A percentile compares a stretch with the other conserved stretches of the same genome.
phyloP scores from a whole-genome alignment of 164 flowering plant genomes.

The Brasenia schreberi region DNA sequence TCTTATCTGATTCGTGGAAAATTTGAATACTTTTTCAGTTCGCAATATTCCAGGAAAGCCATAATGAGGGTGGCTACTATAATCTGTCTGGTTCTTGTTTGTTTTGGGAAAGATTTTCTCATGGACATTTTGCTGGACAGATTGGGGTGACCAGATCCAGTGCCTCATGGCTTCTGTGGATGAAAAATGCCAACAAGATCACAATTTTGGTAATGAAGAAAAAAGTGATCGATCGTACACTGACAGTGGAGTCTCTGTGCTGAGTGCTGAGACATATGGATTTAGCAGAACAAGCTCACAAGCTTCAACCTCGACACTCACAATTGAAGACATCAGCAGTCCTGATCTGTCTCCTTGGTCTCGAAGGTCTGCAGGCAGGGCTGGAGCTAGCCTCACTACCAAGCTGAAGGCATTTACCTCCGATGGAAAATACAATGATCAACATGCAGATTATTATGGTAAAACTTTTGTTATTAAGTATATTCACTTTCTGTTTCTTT shows the following conservation, averaged over 20 bases:
- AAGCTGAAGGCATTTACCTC: conserved; percentile 19
- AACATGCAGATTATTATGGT: not conserved
- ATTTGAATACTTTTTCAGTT: no score
- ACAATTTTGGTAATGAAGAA: conserved; percentile 5
- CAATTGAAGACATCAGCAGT: conserved; percentile 37
- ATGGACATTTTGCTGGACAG: not conserved
- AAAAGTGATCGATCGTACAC: conserved; percentile 35
- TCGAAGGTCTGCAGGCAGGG: conserved; percentile 17
- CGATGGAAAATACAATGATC: conserved; percentile 20
- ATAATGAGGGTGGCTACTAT: not conserved
- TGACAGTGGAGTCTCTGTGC: conserved; percentile 28
- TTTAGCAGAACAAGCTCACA: conserved; percentile 63
- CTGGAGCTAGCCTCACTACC: conserved; percentile 27
- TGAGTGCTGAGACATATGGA: conserved; percentile 37
- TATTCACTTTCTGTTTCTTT: conserved; percentile 3
- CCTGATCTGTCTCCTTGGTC: conserved; percentile 45
- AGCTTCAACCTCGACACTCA: conserved; percentile 50
- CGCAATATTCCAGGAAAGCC: not conserved
- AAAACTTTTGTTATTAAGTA: conserved; percentile 42
- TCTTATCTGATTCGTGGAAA: not conserved
- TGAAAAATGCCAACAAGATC: not conserved
- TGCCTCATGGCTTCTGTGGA: not conserved
- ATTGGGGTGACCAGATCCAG: not conserved
- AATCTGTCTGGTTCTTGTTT: not conserved
- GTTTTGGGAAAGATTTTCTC: not conserved